A percentile compares a stretch with the other conserved stretches of the same genome.
These are phyloP conservation scores for Monosporascus cannonballus DNA, from an alignment of 2,329 filamentous ascomycete genomes.

Conservation along the genomic window DNA sequence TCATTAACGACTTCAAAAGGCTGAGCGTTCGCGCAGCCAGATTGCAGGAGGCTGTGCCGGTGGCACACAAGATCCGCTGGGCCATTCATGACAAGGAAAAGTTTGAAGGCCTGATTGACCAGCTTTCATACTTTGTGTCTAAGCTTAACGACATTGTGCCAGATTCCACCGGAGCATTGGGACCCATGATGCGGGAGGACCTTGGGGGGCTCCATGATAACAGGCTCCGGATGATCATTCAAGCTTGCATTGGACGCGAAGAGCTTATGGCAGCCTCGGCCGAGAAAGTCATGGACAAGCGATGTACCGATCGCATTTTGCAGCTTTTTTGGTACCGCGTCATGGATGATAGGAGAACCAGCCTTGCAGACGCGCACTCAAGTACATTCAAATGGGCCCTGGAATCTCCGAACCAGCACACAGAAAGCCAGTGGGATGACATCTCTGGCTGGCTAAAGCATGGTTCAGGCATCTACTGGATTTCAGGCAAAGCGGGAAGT, in stretches of 20 bases:
- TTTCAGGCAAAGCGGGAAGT: neutral
- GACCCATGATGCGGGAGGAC: neutral
- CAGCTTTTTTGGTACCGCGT: conserved; percentile 9
- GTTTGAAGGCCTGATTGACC: conserved; percentile 7
- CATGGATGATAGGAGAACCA: conserved; percentile 6
- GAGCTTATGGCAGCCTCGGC: neutral
- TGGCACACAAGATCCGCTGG: conserved; percentile 7
- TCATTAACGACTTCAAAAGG: neutral
- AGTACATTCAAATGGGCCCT: conserved; percentile 7
- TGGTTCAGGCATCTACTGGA: neutral
- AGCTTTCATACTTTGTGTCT: conserved; percentile 10
- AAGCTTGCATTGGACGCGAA: neutral
- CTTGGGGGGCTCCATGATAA: neutral
- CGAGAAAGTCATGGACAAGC: neutral
- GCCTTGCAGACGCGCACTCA: conserved; percentile 1
- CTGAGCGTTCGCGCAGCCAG: neutral
- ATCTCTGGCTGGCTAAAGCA: neutral
- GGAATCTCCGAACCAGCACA: neutral
- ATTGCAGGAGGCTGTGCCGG: neutral
- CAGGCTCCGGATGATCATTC: neutral
- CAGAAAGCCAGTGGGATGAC: neutral
- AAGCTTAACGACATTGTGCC: conserved; percentile 4
- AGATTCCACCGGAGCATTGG: neutral
- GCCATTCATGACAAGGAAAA: conserved; percentile 12
- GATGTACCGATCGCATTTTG: conserved; percentile 1